Conservation (phyloP, 768 basidiomycete species). For the Amanita brunnescens region DNA sequence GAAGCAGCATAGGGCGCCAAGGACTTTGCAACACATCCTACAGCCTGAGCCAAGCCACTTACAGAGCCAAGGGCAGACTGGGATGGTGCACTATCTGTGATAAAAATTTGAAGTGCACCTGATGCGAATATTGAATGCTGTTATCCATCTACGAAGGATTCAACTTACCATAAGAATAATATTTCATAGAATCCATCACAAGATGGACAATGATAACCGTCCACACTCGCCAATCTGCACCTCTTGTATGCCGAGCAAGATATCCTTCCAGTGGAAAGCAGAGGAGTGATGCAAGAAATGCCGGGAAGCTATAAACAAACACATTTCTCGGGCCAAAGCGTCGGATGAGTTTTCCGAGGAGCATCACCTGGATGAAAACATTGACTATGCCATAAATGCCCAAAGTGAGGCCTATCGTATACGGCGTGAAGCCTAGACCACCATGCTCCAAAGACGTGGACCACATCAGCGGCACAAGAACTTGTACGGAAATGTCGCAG, state of each 20-base stretch:
- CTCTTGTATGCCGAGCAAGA: neutral
- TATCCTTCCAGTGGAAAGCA: slow-evolving; percentile 8
- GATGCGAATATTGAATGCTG: neutral
- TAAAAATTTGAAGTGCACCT: neutral
- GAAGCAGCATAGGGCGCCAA: slow-evolving; percentile 41
- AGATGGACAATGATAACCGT: neutral
- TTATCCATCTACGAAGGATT: no score
- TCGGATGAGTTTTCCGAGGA: slow-evolving; percentile 36
- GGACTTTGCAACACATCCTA: slow-evolving; percentile 35
- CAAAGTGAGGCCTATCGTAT: slow-evolving; percentile 43
- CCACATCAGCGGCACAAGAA: slow-evolving; percentile 18
- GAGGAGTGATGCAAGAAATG: slow-evolving; percentile 11
- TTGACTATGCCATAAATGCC: slow-evolving; percentile 43
- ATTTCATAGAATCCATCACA: neutral
- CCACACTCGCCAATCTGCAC: neutral
- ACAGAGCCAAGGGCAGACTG: slow-evolving; percentile 28
- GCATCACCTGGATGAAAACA: slow-evolving; percentile 40
- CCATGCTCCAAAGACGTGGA: slow-evolving; percentile 46
- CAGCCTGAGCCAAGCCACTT: slow-evolving; percentile 41
- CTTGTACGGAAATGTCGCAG: neutral
- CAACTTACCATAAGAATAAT: no score
- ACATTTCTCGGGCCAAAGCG: slow-evolving; percentile 35
- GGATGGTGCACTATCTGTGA: neutral
- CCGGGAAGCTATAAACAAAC: slow-evolving; percentile 25
- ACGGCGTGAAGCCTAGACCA: slow-evolving; percentile 46